Conservation (phyloP, 2,329 filamentous ascomycete genomes). For the Fusarium udum region DNA sequence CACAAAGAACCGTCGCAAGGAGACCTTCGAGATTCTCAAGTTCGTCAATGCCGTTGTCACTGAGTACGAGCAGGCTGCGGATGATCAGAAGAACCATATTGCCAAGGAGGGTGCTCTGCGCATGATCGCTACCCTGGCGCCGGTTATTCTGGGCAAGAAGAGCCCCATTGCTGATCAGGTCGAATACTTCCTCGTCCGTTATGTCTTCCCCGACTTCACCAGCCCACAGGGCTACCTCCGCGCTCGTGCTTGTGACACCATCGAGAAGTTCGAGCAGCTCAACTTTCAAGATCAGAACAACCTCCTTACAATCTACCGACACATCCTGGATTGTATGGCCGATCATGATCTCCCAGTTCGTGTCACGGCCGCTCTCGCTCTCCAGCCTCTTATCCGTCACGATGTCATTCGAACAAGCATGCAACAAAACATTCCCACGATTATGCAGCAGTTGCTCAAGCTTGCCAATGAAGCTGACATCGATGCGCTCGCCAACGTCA, state of each 20-base stretch:
- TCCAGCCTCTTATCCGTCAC: constrained; percentile 95
- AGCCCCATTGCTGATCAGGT: constrained; percentile 97
- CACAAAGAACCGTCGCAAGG: constrained; percentile 93
- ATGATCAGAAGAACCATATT: constrained; percentile 90
- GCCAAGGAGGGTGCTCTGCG: constrained; percentile 96
- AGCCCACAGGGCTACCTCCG: constrained; percentile 92
- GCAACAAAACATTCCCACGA: constrained; percentile 97
- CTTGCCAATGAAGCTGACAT: constrained; percentile 98
- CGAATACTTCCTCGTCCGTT: constrained; percentile 97
- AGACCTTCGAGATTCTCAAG: constrained; percentile 92
- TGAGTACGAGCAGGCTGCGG: constrained; percentile 84
- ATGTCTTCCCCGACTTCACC: constrained; percentile 97
- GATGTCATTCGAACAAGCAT: constrained; percentile 93
- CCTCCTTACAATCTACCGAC: constrained; percentile 93
- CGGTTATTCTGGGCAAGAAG: constrained; percentile 96
- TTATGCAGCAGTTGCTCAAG: constrained; percentile 98
- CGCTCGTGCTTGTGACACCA: constrained; percentile 93
- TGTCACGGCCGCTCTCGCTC: constrained; percentile 90
- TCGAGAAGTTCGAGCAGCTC: constrained; percentile 97
- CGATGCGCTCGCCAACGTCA: constrained; percentile 95
- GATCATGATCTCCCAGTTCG: constrained; percentile 92
- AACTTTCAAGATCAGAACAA: constrained; percentile 98
- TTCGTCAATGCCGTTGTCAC: constrained; percentile 97
- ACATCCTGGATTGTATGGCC: constrained; percentile 96
- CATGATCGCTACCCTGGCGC: constrained; percentile 95